Percentiles rank a stretch among this genome's conserved stretches.
Conservation (phyloP, 441 rosid species). For the Metrosideros polymorpha region DNA sequence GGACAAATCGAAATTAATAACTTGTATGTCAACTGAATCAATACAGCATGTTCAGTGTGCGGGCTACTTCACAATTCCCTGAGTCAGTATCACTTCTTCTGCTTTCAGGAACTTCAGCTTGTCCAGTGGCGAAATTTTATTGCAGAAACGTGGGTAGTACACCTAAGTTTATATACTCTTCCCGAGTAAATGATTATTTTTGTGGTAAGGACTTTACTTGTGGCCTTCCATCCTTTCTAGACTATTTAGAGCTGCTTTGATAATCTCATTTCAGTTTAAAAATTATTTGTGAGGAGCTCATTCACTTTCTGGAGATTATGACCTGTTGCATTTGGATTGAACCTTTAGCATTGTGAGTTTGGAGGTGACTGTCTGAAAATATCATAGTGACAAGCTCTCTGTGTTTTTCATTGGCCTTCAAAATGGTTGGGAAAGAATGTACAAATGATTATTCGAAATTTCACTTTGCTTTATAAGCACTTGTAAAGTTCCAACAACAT, state of each 20-base stretch:
- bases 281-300: not conserved
- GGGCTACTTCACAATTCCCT: not conserved
- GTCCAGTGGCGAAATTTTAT: slow-evolving; percentile 76
- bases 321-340: not conserved
- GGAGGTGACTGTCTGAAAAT: not conserved
- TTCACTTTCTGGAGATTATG: not conserved
- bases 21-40: not conserved
- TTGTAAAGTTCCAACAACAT: not conserved
- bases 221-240: not conserved
- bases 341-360: not conserved
- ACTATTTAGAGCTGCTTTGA: not conserved
- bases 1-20: not conserved
- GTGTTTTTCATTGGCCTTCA: not conserved
- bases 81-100: slow-evolving; percentile 1
- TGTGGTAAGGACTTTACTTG: slow-evolving; percentile 49
- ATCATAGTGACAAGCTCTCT: not conserved
- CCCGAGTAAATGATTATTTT: slow-evolving; percentile 63
- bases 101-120: slow-evolving; percentile 81
- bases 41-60: not conserved
- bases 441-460: not conserved
- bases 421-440: not conserved
- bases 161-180: slow-evolving; percentile 64
- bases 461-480: not conserved
- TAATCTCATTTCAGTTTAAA: not conserved
- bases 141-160: slow-evolving; percentile 72